Evolutionary conservation across 2,329 filamentous ascomycete genomes (phyloP).

Genomic region (Ophiobolus disseminans): DNA sequence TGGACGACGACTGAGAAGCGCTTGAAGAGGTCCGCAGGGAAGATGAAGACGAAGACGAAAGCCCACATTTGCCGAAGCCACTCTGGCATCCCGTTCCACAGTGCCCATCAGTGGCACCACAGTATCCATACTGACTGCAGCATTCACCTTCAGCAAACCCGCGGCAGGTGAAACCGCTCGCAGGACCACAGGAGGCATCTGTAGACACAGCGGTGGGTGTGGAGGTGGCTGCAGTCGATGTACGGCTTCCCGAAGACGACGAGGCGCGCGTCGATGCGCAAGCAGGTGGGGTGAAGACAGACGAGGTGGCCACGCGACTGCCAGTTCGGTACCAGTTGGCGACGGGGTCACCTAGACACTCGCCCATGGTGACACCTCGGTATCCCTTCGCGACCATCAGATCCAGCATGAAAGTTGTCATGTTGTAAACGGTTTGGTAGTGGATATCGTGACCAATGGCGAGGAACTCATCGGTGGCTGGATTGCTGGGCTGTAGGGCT

Average conservation of each 20-base stretch:
- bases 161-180: constrained; percentile 28
- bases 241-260: constrained; percentile 19
- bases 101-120: constrained; percentile 35
- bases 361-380: constrained; percentile 54
- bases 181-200: constrained; percentile 28
- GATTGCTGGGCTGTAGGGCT: constrained; percentile 46
- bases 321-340: constrained; percentile 56
- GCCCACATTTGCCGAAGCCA: constrained; percentile 29
- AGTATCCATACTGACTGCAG: constrained; percentile 53
- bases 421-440: constrained; percentile 51
- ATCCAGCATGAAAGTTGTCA: constrained; percentile 54
- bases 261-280: constrained; percentile 19
- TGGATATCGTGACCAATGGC: constrained; percentile 61
- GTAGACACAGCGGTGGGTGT: constrained; percentile 9
- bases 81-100: constrained; percentile 38
- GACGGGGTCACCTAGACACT: constrained; percentile 53
- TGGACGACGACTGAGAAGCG: neutral
- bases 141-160: constrained; percentile 50
- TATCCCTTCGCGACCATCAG: constrained; percentile 46
- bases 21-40: neutral
- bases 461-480: constrained; percentile 50
- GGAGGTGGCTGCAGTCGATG: constrained; percentile 9
- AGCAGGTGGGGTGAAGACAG: constrained; percentile 16
- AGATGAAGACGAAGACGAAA: constrained; percentile 6
- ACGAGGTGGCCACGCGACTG: constrained; percentile 14